A percentile compares a stretch with the other conserved stretches of the same genome.
Conservation (phyloP, 164 flowering plant species). For the Berberis vulgaris region DNA sequence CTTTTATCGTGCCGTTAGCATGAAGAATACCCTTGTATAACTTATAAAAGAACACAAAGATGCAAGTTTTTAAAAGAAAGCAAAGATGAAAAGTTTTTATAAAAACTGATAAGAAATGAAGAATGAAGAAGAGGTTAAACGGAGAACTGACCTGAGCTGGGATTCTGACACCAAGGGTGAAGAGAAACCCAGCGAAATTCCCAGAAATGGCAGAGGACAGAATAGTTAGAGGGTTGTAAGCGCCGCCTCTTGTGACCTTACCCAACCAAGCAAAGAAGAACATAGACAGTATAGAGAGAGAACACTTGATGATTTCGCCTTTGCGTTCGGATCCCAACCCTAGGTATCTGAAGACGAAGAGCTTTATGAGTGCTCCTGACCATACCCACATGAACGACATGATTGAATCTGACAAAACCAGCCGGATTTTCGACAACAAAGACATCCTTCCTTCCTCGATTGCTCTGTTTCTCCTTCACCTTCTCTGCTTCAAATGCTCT, state of each 20-base stretch:
- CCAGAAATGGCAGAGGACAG: slow-evolving; percentile 49
- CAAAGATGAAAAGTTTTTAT: too few species aligned
- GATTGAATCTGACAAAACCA: slow-evolving; percentile 16
- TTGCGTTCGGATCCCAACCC: slow-evolving; percentile 32
- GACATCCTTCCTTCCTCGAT: neutral
- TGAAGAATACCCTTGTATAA: too few species aligned
- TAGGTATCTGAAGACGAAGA: slow-evolving; percentile 33
- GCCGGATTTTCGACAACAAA: neutral
- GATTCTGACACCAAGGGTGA: slow-evolving; percentile 49
- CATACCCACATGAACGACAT: slow-evolving; percentile 77
- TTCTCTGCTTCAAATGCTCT: neutral
- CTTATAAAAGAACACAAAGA: too few species aligned
- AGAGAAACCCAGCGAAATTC: slow-evolving; percentile 38
- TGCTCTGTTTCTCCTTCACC: neutral
- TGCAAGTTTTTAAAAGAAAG: too few species aligned
- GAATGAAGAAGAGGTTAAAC: neutral
- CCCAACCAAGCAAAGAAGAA: slow-evolving; percentile 60
- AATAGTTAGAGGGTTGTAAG: slow-evolving; percentile 62
- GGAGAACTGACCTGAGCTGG: slow-evolving; percentile 52
- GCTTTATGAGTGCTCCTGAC: slow-evolving; percentile 44
- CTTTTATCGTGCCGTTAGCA: too few species aligned
- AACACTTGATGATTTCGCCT: slow-evolving; percentile 34
- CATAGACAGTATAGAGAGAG: slow-evolving; percentile 37
- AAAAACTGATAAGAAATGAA: neutral
- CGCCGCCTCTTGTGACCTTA: slow-evolving; percentile 40